Evolutionary conservation across 2,329 filamentous ascomycete genomes (phyloP).

Genomic region (Aureobasidium sp.): DNA sequence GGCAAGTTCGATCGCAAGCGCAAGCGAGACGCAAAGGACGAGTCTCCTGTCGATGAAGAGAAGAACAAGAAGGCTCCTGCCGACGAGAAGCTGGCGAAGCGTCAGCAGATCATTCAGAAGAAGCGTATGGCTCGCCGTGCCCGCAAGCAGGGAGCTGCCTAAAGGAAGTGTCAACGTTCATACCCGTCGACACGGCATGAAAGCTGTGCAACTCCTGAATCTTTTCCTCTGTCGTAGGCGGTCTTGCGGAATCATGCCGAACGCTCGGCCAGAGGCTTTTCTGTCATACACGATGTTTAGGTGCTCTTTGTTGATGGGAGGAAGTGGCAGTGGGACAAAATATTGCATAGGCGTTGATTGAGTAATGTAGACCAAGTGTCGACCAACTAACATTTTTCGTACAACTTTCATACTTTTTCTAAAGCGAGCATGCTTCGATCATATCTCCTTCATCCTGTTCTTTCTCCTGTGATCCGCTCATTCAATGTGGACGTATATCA

Average conservation of each 20-base stretch:
- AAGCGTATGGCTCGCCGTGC: conserved; percentile 67
- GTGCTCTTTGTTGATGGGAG: neutral
- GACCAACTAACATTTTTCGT: neutral
- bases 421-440: neutral
- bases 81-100: conserved; percentile 52
- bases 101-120: conserved; percentile 75
- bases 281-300: neutral
- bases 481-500: too few species aligned
- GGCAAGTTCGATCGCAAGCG: conserved; percentile 31
- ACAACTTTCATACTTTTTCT: neutral
- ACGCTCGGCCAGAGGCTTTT: neutral
- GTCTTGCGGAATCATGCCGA: neutral
- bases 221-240: neutral
- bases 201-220: neutral
- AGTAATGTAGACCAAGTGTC: neutral
- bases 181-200: conserved; percentile 8
- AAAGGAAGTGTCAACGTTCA: conserved; percentile 1
- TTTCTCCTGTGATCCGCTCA: neutral
- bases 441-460: neutral
- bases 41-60: conserved; percentile 18
- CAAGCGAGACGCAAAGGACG: conserved; percentile 30
- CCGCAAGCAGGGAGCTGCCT: conserved; percentile 31
- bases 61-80: conserved; percentile 30
- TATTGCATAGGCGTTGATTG: neutral
- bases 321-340: neutral